These are phyloP conservation scores for Microbotryum intermedium DNA, from an alignment of 1,284 basidiomycete genomes.

Conservation along the genomic window DNA sequence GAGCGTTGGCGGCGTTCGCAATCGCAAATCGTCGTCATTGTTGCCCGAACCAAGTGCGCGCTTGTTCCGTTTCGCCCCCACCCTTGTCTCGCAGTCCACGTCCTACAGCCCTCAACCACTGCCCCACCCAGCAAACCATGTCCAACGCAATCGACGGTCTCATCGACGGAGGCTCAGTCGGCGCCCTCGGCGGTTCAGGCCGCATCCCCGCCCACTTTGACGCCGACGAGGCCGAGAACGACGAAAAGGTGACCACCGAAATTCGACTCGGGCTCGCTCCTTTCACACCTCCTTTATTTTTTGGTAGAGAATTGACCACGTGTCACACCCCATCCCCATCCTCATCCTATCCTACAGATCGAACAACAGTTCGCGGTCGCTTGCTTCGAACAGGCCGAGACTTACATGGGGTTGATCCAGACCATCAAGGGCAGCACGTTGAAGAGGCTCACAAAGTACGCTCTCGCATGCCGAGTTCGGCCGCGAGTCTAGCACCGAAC, in stretches of 20 bases:
- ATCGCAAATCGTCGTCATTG: too few relatives aligned
- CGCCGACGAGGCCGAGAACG: constrained; percentile 22
- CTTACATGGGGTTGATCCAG: constrained; percentile 90
- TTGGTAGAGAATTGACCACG: neutral
- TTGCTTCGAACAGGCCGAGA: constrained; percentile 91
- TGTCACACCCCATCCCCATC: neutral
- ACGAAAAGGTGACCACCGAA: constrained; percentile 8
- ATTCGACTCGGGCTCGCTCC: neutral
- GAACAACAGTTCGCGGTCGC: constrained; percentile 99
- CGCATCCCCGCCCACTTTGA: constrained; percentile 11
- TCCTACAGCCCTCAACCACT: too few relatives aligned
- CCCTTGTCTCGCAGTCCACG: too few relatives aligned
- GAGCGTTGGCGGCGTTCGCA: too few relatives aligned
- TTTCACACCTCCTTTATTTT: neutral
- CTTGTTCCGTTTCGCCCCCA: too few relatives aligned
- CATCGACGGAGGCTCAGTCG: constrained; percentile 15
- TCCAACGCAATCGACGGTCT: constrained; percentile 19
- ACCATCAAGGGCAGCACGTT: constrained; percentile 68
- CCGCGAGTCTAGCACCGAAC: neutral
- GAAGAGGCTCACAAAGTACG: constrained; percentile 64
- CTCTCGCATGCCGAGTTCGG: neutral
- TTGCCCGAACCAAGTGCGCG: too few relatives aligned
- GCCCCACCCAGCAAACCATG: too few relatives aligned
- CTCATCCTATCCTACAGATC: constrained; percentile 50
- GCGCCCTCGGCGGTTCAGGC: neutral